These are phyloP conservation scores for Nakazawaea molendinolei DNA, from an alignment of 805 yeast species.

Conservation along the genomic window DNA sequence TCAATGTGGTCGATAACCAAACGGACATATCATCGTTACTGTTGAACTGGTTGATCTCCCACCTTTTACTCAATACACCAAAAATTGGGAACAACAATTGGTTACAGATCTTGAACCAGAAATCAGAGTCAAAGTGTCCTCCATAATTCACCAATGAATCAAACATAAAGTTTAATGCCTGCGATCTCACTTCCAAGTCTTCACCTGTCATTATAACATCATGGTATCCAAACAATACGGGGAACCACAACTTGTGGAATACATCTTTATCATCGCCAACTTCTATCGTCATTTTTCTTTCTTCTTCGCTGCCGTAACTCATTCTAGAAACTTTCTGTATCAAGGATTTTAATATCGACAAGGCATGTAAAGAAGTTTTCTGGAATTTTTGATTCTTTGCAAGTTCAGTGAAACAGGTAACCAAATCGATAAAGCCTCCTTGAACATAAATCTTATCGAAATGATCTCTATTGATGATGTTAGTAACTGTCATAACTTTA, in stretches of 20 bases:
- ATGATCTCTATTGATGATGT: conserved; percentile 54
- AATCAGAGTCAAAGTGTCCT: conserved; percentile 57
- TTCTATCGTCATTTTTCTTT: conserved; percentile 13
- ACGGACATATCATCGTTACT: conserved; percentile 84
- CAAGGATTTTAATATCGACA: conserved; percentile 62
- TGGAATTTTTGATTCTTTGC: conserved; percentile 84
- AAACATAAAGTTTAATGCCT: conserved; percentile 78
- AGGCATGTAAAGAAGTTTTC: conserved; percentile 70
- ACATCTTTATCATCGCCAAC: conserved; percentile 25
- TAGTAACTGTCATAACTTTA: conserved; percentile 58
- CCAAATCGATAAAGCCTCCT: conserved; percentile 61
- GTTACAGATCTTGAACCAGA: conserved; percentile 80
- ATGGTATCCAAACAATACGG: conserved; percentile 77
- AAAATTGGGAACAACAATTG: conserved; percentile 87
- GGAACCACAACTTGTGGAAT: conserved; percentile 70
- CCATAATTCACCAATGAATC: conserved; percentile 79
- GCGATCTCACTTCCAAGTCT: conserved; percentile 88
- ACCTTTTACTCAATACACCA: conserved; percentile 65
- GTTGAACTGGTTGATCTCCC: conserved; percentile 62
- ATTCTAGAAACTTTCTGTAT: conserved; percentile 51
- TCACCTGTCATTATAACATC: conserved; percentile 89
- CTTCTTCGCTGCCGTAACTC: conserved; percentile 22
- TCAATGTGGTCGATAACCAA: conserved; percentile 94
- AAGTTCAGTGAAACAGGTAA: conserved; percentile 69
- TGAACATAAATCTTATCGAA: conserved; percentile 59